Conservation (phyloP, 1,284 basidiomycete genomes). For the Marasmius sp. region DNA sequence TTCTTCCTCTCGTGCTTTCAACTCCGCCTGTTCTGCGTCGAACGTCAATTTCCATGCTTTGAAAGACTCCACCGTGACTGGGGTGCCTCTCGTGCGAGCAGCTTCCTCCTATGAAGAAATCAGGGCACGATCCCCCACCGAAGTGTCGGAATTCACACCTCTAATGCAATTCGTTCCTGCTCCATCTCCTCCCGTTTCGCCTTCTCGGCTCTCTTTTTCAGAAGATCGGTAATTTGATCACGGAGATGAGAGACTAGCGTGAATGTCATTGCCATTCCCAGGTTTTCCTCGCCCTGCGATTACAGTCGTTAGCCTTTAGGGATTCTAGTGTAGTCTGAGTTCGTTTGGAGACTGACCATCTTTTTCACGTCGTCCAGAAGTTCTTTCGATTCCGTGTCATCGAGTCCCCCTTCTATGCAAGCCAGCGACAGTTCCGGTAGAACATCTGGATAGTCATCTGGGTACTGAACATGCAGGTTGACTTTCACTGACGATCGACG, state of each 20-base stretch:
- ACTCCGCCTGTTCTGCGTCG: slow-evolving; percentile 62
- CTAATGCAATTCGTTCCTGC: slow-evolving; percentile 70
- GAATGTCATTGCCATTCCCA: slow-evolving; percentile 98
- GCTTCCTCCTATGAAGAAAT: slow-evolving; percentile 75
- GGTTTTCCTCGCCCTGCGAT: slow-evolving; percentile 80
- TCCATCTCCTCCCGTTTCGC: slow-evolving; percentile 67
- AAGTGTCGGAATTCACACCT: slow-evolving; percentile 45
- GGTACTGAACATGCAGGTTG: slow-evolving; percentile 63
- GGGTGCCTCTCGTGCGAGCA: slow-evolving; percentile 85
- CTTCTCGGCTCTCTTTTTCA: slow-evolving; percentile 58
- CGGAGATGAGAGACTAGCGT: slow-evolving; percentile 87
- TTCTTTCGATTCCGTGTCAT: slow-evolving; percentile 53
- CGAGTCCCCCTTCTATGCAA: slow-evolving; percentile 67
- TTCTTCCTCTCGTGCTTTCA: slow-evolving; percentile 74
- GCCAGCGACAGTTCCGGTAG: slow-evolving; percentile 77
- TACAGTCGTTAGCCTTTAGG: neutral
- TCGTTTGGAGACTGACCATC: slow-evolving; percentile 50
- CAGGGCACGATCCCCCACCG: too few relatives aligned
- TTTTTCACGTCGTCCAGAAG: slow-evolving; percentile 62
- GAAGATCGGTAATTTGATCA: slow-evolving; percentile 72
- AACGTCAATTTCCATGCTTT: slow-evolving; percentile 80
- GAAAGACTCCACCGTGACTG: slow-evolving; percentile 85
- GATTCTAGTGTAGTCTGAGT: neutral
- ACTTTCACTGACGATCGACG: slow-evolving; percentile 63
- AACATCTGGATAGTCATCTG: slow-evolving; percentile 47